Conservation (phyloP, 805 yeast species). For the Zygoascus bituminiphila region DNA sequence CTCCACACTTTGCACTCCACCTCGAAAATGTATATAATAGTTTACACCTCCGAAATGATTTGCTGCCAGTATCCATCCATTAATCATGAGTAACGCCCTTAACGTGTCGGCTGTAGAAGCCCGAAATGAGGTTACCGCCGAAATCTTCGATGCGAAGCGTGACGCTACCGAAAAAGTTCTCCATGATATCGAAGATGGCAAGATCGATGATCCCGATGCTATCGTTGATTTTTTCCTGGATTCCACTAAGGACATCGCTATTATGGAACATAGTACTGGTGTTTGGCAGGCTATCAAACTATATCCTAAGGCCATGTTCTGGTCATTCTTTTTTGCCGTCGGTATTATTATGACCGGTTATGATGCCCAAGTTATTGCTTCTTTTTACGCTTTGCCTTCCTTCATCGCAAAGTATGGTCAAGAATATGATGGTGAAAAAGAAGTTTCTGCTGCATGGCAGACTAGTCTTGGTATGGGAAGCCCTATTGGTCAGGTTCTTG, state of each 20-base stretch:
- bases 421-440: conserved; percentile 14
- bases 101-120: not conserved
- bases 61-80: too few species aligned
- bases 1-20: too few species aligned
- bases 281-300: conserved; percentile 31
- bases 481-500: conserved; percentile 38
- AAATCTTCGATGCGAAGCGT: not conserved
- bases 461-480: conserved; percentile 23
- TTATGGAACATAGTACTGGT: conserved; percentile 24
- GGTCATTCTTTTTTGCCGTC: conserved; percentile 39
- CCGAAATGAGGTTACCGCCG: not conserved
- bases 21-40: not conserved
- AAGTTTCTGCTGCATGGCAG: conserved; percentile 25
- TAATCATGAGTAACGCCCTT: not conserved
- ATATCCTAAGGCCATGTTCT: conserved; percentile 39
- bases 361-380: conserved; percentile 35
- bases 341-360: conserved; percentile 45
- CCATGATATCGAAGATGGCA: not conserved
- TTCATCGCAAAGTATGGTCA: conserved; percentile 37
- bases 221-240: conserved; percentile 13
- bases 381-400: conserved; percentile 40
- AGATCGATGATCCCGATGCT: conserved; percentile 4
- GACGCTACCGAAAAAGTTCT: not conserved
- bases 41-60: too few species aligned
- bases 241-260: conserved; percentile 16